Evolutionary conservation across 2,329 filamentous ascomycete genomes (phyloP).

Genomic region (Niveomyces coronatus): DNA sequence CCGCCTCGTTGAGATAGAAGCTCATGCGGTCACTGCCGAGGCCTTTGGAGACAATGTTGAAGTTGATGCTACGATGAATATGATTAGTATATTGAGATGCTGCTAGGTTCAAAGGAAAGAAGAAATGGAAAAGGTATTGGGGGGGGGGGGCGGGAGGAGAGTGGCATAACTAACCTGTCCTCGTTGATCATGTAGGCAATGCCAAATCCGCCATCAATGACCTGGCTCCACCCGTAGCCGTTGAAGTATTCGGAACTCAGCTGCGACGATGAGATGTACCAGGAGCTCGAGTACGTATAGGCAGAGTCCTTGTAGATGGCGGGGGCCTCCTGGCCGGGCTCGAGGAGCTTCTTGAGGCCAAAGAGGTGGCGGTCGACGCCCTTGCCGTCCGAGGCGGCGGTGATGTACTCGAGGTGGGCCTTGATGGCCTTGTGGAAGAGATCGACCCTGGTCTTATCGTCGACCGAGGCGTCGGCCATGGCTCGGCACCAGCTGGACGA

Average conservation of each 20-base stretch:
- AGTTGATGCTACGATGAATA: slow-evolving; percentile 61
- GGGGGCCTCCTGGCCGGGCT: slow-evolving; percentile 70
- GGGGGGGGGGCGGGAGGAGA: too few species aligned
- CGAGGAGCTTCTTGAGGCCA: slow-evolving; percentile 82
- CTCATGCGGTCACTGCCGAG: slow-evolving; percentile 88
- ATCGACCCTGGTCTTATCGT: slow-evolving; percentile 55
- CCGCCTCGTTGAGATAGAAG: slow-evolving; percentile 90
- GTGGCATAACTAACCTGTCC: slow-evolving; percentile 73
- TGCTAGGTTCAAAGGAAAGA: not conserved
- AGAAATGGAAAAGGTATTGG: too few species aligned
- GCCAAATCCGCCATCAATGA: slow-evolving; percentile 90
- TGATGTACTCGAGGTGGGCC: slow-evolving; percentile 83
- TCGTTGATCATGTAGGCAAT: slow-evolving; percentile 99
- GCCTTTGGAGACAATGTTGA: slow-evolving; percentile 94
- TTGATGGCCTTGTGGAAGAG: slow-evolving; percentile 75
- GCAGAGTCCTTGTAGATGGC: slow-evolving; percentile 80
- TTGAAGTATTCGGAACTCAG: slow-evolving; percentile 97
- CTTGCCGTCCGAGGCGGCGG: slow-evolving; percentile 78
- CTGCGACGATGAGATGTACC: slow-evolving; percentile 85
- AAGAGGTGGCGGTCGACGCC: slow-evolving; percentile 97
- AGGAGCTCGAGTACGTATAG: slow-evolving; percentile 71
- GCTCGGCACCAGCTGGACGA: slow-evolving; percentile 82
- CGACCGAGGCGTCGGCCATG: slow-evolving; percentile 59
- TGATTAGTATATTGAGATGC: not conserved
- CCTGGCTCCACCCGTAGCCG: slow-evolving; percentile 97